phyloP scores from a whole-genome alignment of 257 asterid genomes.

The Avicennia marina region DNA sequence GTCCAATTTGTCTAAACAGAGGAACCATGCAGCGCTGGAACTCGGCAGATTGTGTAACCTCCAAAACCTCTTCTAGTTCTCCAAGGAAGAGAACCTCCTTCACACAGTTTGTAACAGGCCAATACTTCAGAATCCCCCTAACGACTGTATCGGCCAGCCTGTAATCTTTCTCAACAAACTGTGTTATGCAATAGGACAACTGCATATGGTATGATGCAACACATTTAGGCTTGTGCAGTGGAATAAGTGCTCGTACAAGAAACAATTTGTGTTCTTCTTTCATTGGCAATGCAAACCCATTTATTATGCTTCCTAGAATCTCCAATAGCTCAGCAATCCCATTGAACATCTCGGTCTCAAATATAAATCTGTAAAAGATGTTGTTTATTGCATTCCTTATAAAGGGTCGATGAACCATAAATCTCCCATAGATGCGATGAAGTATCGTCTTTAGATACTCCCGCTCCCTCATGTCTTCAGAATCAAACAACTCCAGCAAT shows the following conservation, averaged over 20 bases:
- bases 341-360: conserved; percentile 76
- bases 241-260: conserved; percentile 74
- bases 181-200: conserved; percentile 65
- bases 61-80: conserved; percentile 83
- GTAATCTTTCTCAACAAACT: conserved; percentile 85
- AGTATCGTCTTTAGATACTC: conserved; percentile 87
- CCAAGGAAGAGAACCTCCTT: conserved; percentile 90
- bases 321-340: conserved; percentile 80
- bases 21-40: conserved; percentile 85
- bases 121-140: conserved; percentile 68
- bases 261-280: conserved; percentile 90
- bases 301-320: conserved; percentile 87
- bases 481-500: conserved; percentile 73
- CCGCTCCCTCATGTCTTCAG: conserved; percentile 86
- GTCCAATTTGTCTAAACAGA: conserved; percentile 68
- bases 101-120: conserved; percentile 88
- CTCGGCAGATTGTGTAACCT: conserved; percentile 71
- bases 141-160: conserved; percentile 74
- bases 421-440: conserved; percentile 86
- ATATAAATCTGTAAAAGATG: conserved; percentile 65
- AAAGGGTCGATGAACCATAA: conserved; percentile 90
- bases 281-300: conserved; percentile 90
- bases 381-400: conserved; percentile 83
- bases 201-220: conserved; percentile 71
- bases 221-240: conserved; percentile 76